Base-by-base conservation (phyloP, 1,284 basidiomycete genomes). In the Testicularia cyperi region DNA sequence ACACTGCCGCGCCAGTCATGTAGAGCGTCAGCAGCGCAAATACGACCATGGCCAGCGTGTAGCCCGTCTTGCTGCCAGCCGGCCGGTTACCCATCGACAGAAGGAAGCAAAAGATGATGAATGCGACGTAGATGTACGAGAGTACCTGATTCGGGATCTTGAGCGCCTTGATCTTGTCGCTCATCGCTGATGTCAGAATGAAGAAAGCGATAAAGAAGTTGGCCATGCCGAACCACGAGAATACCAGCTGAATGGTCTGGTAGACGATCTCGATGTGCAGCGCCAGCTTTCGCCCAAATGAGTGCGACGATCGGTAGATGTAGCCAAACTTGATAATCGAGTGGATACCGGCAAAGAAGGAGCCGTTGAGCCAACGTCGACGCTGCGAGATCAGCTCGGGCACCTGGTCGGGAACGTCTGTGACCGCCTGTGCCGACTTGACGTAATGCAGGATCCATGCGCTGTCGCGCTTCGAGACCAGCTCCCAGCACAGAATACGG, bases 381-480 rank as follows among this genome's bases (percentile, higher is more conserved):
- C 71, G 62, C 43, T 74, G 71, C 19, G 58, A 65, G 45, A 75
- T 75, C 29, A 75, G 51, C 29, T 75, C 72, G 14, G 72, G 66
- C 6, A 67, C 62, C 28, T 49, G 53, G 41, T 75, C 65, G 2
- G 72, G 72, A 14, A 74, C 72, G 35, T 74, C 72, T 21, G 72
- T 75, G 5, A 74, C 70, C 6, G 65, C 72, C 34, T 70, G 69
- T 1, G 72, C 72, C 21, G 52, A 62, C 41, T 70, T 70, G 57
- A 75, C 72, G 26, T 75, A 75, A 46, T 68, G 68, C 45, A 75
- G 36, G 35, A 75, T 65, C 72, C 72, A 75, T 12, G 61, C 60
- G 21, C 55, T 52, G 49, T 74, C 68, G 74, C 88, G 48, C 45
- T 75, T 75, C 14, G 69, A 66, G 22, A 63, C 66, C 16, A 75